Base-by-base conservation (phyloP, 768 basidiomycete genomes). In the Mycena sanguinolenta region DNA sequence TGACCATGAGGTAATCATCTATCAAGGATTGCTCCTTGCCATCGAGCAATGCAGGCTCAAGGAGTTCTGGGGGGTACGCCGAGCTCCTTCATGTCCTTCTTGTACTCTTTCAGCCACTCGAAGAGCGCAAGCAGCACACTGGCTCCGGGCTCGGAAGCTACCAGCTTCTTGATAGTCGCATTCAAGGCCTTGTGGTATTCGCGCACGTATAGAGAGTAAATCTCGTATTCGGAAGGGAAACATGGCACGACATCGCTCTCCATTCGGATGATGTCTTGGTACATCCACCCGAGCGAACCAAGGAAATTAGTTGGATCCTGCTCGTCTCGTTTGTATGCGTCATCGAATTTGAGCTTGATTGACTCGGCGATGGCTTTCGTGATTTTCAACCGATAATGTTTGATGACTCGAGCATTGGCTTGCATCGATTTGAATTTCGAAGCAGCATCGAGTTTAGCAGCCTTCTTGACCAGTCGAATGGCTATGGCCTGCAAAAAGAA, bases 61-160 rank as follows among this genome's bases (percentile, higher is more conserved):
- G 84, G 59, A 94, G 88, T 49, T 95, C 95, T 0, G 90, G 83
- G n/a, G 0, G 95, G 87, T 28, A 99, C 86, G 54, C 91, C 90
- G 59, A 99, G 90, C 75, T 98, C 96, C 80, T 95, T 95, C 96
- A 98, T 98, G 76, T 90, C 94, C 77, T 90, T 88, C 82, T 93
- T 92, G 84, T 99, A 98, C 77, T 98, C 94, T 82, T 98, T 99
- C 60, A 98, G 86, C 96, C 96, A 98, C 7, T 92, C 94, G 73
- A 95, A 94, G 30, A 99, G 87, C 27, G 90, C 87, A 3, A 99
- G 89, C 30, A 99, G 85, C 21, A 91, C 88, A 74, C 91, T 93
- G n/a, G 98, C 97, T 64, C 96, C 97, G 3, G 94, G 92, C 52
- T 92, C 93, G 0, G 90, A 86, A 5, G 84, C 85, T 28, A 95